Percentiles rank a stretch among this genome's conserved stretches.
Conservation (phyloP, 805 yeast genomes). For the Wickerhamiella musiphila region DNA sequence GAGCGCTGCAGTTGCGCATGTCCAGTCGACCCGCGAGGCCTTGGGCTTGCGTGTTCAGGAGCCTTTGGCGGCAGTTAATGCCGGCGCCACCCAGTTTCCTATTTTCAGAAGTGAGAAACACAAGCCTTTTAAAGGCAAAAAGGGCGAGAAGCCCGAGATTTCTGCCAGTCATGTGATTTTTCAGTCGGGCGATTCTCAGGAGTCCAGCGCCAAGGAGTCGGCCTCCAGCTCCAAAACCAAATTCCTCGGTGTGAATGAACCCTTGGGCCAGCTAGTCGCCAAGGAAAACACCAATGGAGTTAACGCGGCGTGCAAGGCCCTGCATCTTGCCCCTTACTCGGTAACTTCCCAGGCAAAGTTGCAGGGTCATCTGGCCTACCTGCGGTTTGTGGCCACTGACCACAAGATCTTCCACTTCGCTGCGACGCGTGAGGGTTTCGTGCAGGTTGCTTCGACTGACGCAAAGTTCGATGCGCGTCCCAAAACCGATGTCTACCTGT, state of each 20-base stretch:
- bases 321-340: constrained; percentile 66
- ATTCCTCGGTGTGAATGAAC: too few species aligned
- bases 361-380: constrained; percentile 67
- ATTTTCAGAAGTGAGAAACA: constrained; percentile 16
- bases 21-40: constrained; percentile 45
- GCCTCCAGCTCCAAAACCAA: background rate
- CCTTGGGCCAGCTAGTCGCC: constrained; percentile 3
- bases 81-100: constrained; percentile 13
- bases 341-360: constrained; percentile 44
- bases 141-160: constrained; percentile 10
- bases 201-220: too few species aligned
- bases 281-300: background rate
- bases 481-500: constrained; percentile 23
- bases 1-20: constrained; percentile 42
- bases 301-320: constrained; percentile 32
- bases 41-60: constrained; percentile 28
- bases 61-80: constrained; percentile 11
- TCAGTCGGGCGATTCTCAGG: too few species aligned
- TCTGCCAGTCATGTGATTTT: constrained; percentile 4
- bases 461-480: constrained; percentile 53
- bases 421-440: constrained; percentile 59
- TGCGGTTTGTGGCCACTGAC: constrained; percentile 62
- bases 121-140: constrained; percentile 4
- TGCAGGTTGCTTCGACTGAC: constrained; percentile 47
- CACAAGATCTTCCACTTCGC: constrained; percentile 66